Evolutionary conservation across 129 eudicot genomes (phyloP).

Genomic region (Flaveria brownii): DNA sequence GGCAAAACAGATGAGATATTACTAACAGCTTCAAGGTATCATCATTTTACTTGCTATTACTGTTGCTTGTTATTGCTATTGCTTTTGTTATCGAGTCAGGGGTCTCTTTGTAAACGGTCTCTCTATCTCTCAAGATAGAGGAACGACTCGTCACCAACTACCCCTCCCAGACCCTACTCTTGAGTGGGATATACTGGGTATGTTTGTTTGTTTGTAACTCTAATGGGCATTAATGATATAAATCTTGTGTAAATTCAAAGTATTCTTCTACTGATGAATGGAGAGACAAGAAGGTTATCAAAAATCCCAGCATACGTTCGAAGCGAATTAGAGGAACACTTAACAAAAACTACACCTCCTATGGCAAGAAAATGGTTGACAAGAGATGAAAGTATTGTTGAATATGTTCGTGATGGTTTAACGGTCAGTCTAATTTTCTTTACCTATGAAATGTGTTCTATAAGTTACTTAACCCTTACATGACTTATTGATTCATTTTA

Average conservation of each 20-base stretch:
- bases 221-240: no score
- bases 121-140: no score
- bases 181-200: no score
- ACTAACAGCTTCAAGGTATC: conserved; percentile 65
- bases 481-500: neutral
- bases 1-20: conserved; percentile 61
- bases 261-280: conserved; percentile 73
- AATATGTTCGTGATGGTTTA: conserved; percentile 53
- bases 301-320: conserved; percentile 77
- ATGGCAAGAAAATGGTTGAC: conserved; percentile 50
- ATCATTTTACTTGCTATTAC: no score
- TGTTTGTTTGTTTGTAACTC: no score
- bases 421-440: conserved; percentile 40
- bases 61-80: no score
- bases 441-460: neutral
- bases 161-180: no score
- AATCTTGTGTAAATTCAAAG: conserved; percentile 31
- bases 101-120: no score
- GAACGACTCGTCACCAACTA: no score
- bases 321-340: conserved; percentile 52
- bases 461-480: neutral
- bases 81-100: no score
- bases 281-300: conserved; percentile 70
- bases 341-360: conserved; percentile 59
- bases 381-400: conserved; percentile 53